Conservation (phyloP, 2,329 filamentous ascomycete species). For the Aspergillus alliaceus region DNA sequence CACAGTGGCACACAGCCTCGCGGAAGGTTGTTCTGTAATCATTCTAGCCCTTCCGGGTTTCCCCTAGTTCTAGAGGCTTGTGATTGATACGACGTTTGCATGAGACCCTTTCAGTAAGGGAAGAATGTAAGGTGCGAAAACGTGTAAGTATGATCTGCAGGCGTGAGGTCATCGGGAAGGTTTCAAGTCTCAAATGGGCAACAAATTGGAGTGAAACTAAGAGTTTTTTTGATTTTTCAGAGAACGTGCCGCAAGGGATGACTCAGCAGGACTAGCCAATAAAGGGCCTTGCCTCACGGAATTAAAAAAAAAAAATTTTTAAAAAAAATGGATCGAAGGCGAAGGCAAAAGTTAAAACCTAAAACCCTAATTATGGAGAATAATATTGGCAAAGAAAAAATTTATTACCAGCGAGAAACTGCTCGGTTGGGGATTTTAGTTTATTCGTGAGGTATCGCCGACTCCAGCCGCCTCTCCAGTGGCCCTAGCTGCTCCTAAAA, state of each 20-base stretch:
- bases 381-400: neutral
- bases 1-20: neutral
- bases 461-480: neutral
- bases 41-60: neutral
- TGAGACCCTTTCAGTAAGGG: too few relatives aligned
- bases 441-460: neutral
- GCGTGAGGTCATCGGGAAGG: neutral
- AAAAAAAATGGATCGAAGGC: neutral
- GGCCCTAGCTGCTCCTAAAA: neutral
- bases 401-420: neutral
- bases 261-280: neutral
- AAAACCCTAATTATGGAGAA: conserved; percentile 4
- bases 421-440: neutral
- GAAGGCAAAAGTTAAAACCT: neutral
- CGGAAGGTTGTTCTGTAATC: neutral
- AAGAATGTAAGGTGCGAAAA: too few relatives aligned
- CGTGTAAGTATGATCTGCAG: too few relatives aligned
- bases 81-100: too few relatives aligned
- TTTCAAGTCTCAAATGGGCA: neutral
- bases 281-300: too few relatives aligned
- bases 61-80: too few relatives aligned
- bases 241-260: neutral
- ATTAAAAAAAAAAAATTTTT: neutral
- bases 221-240: too few relatives aligned
- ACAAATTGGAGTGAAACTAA: neutral